Conservation (phyloP, 2,329 filamentous ascomycete genomes). For the Phaeoacremonium minimum region DNA sequence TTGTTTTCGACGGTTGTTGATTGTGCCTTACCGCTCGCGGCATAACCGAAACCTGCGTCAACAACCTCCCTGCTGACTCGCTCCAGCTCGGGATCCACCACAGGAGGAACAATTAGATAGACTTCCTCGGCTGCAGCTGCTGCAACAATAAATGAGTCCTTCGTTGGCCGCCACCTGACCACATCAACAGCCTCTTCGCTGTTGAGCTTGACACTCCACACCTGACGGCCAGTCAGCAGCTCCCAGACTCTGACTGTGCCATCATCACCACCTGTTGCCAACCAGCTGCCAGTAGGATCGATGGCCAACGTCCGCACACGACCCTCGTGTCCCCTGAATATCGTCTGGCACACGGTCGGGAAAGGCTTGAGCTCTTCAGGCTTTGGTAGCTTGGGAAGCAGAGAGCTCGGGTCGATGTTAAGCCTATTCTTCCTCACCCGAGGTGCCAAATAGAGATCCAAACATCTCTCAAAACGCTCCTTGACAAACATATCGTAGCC, state of each 20-base stretch:
- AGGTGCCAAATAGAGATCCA: conserved; percentile 93
- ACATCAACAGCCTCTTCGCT: conserved; percentile 76
- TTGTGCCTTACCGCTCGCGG: conserved; percentile 54
- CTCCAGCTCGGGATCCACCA: conserved; percentile 69
- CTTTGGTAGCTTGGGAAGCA: conserved; percentile 87
- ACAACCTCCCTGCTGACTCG: conserved; percentile 70
- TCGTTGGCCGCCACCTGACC: conserved; percentile 84
- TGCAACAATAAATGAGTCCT: conserved; percentile 75
- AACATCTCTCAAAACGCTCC: conserved; percentile 90
- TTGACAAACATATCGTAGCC: conserved; percentile 89
- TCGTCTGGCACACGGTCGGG: conserved; percentile 81
- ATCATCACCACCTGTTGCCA: conserved; percentile 92
- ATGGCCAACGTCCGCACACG: conserved; percentile 80
- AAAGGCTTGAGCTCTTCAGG: conserved; percentile 94
- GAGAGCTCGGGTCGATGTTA: conserved; percentile 91
- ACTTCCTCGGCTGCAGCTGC: conserved; percentile 82
- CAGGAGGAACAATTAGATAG: conserved; percentile 75
- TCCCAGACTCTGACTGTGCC: conserved; percentile 91
- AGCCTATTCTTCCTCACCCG: conserved; percentile 88
- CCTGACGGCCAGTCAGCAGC: conserved; percentile 76
- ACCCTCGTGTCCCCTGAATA: conserved; percentile 85
- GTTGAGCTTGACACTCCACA: conserved; percentile 79
- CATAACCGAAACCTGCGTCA: conserved; percentile 90
- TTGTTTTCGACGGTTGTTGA: conserved; percentile 59
- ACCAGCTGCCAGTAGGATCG: conserved; percentile 78